Conservation (phyloP, 768 basidiomycete genomes). For the Serendipita sp. region DNA sequence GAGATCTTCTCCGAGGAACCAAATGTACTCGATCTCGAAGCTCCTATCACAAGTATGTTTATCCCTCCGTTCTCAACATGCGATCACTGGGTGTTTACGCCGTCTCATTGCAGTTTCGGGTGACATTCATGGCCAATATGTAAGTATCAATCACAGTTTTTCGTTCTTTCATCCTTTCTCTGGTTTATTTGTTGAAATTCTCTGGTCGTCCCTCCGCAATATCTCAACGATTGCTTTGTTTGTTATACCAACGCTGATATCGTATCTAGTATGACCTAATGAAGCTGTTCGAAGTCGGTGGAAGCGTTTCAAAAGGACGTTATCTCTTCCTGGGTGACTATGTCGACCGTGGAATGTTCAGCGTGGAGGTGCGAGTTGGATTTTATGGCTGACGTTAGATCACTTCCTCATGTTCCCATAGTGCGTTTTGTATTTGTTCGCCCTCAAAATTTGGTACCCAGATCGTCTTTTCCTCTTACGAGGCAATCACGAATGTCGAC, state of each 20-base stretch:
- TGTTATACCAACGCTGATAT: neutral
- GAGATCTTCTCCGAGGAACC: conserved; percentile 23
- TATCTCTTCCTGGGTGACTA: conserved; percentile 34
- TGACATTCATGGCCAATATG: conserved; percentile 34
- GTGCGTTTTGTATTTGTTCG: conserved; percentile 32
- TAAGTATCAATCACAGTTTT: conserved; percentile 9
- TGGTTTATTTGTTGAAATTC: neutral
- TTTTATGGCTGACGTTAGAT: neutral
- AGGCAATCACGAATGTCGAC: conserved; percentile 33
- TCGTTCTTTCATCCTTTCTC: neutral
- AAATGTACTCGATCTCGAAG: conserved; percentile 29
- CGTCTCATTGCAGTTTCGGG: conserved; percentile 22
- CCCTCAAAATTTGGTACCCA: conserved; percentile 33
- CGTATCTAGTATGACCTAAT: conserved; percentile 27
- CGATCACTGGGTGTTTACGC: neutral
- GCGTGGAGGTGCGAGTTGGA: conserved; percentile 23
- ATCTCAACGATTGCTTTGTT: neutral
- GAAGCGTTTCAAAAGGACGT: conserved; percentile 28
- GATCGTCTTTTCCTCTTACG: conserved; percentile 29
- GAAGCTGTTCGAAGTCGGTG: conserved; percentile 34
- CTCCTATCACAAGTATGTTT: conserved; percentile 26
- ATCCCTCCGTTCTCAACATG: neutral
- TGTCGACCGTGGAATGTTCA: conserved; percentile 33
- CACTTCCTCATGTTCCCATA: conserved; percentile 10
- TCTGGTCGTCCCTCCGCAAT: neutral